These are phyloP conservation scores for Skeletonema tropicum DNA, from an alignment of 108 stramenopile genomes.

Conservation along the genomic window DNA sequence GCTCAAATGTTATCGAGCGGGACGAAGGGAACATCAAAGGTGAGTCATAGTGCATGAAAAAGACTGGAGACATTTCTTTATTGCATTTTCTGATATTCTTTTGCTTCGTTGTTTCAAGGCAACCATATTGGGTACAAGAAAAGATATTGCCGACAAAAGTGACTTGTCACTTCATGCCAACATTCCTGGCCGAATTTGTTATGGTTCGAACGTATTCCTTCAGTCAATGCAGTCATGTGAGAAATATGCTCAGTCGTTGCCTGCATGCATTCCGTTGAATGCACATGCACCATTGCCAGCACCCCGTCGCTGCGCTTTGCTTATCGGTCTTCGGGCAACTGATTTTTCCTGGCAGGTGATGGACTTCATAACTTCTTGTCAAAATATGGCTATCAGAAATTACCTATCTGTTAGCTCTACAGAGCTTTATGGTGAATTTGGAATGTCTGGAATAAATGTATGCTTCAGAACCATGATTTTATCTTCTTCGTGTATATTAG, in stretches of 20 bases:
- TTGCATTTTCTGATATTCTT: slow-evolving; percentile 4
- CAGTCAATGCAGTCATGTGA: slow-evolving; percentile 22
- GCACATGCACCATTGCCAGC: slow-evolving; percentile 17
- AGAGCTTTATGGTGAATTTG: slow-evolving; percentile 54
- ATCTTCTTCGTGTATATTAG: slow-evolving; percentile 63
- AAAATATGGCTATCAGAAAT: slow-evolving; percentile 23
- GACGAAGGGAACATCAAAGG: slow-evolving; percentile 54
- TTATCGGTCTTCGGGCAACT: slow-evolving; percentile 65
- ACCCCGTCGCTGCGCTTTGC: slow-evolving; percentile 55
- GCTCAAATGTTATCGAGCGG: slow-evolving; percentile 49
- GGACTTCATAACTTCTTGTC: slow-evolving; percentile 48
- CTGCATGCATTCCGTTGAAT: slow-evolving; percentile 25
- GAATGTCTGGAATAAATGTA: slow-evolving; percentile 56
- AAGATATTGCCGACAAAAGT: slow-evolving; percentile 47
- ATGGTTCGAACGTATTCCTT: slow-evolving; percentile 35
- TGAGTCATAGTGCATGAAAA: neutral
- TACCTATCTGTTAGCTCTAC: slow-evolving; percentile 14
- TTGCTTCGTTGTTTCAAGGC: slow-evolving; percentile 48
- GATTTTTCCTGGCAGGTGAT: slow-evolving; percentile 71
- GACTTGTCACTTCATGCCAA: slow-evolving; percentile 50
- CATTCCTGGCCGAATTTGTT: slow-evolving; percentile 18
- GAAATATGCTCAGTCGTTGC: slow-evolving; percentile 19
- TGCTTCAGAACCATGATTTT: slow-evolving; percentile 67
- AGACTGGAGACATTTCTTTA: slow-evolving; percentile 32
- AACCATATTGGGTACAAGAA: slow-evolving; percentile 53